Base-by-base conservation (phyloP, 1,284 basidiomycete species). In the Cutaneotrichosporon sp. region DNA sequence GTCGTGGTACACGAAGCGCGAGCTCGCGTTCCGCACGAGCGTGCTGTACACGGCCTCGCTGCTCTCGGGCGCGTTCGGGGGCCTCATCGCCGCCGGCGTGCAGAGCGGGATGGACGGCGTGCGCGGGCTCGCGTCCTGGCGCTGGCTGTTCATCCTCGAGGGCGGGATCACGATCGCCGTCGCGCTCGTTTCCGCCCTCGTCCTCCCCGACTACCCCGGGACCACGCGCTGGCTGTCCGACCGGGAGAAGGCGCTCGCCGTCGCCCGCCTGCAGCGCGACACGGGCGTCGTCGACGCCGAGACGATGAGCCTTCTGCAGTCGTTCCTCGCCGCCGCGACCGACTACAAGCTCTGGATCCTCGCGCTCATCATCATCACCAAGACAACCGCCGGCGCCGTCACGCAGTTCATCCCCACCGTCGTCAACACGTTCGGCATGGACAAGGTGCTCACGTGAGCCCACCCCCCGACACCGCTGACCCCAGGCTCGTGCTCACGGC, bases 171-270 rank as follows among this genome's bases (percentile, higher is more conserved):
- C 73, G 1, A 68, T 72, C 20, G 64, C 67, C 34, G 58, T 72
- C 20, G 73, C 72, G 31, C 47, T 66, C 38, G 62, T 67, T 57
- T 69, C 69, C 16, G 61, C 66, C 66, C 69, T 64, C 52, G 57
- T 78, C 62, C 67, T 79, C 45, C 78, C 78, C 52, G 73, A 78
- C 65, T 78, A 70, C 67, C 78, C 77, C n/a, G 67, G 68, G 14
- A 81, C 78, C 24, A 82, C 81, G 43, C 72, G 67, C 25, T 59
- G 58, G 58, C 72, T 83, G n/a, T 72, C 70, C 10, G 66, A 68
- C 4, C 76, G 80, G 46, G 81, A 83, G 63, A 46, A 67, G 52
- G 31, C 47, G 6, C 46, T 73, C 13, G 67, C 60, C 1, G 33
- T 50, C 22, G 13, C 36, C 24, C 60, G 60, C 25, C 52, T 62